Percentiles rank a stretch among this genome's conserved stretches.
These are phyloP conservation scores for Rhododendron kiyosumense DNA, from an alignment of 148 eudicot genomes.

Conservation along the genomic window DNA sequence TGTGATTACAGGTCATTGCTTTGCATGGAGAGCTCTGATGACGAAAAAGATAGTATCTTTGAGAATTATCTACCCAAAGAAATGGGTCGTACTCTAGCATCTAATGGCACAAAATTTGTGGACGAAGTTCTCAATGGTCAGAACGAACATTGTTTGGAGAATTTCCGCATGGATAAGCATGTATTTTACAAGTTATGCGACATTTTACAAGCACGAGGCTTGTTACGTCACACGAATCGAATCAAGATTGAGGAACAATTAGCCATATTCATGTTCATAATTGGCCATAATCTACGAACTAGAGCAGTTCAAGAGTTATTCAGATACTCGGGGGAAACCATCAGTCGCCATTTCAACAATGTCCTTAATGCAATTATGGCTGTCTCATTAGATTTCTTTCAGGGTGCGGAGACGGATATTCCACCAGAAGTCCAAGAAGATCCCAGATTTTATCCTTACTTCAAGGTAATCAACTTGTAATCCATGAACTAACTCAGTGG, in stretches of 20 bases:
- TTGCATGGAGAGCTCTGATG: slow-evolving; percentile 37
- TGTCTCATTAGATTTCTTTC: slow-evolving; percentile 36
- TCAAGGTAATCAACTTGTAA: slow-evolving; percentile 13
- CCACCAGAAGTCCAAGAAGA: slow-evolving; percentile 35
- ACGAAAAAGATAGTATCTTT: slow-evolving; percentile 16
- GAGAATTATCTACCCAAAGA: slow-evolving; percentile 16
- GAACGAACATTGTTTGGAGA: slow-evolving; percentile 31
- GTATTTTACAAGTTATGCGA: slow-evolving; percentile 34
- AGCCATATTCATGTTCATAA: slow-evolving; percentile 40
- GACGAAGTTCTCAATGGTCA: slow-evolving; percentile 37
- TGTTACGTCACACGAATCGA: slow-evolving; percentile 31
- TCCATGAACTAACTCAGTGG: neutral
- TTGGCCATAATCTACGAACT: slow-evolving; percentile 40
- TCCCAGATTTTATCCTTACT: slow-evolving; percentile 24
- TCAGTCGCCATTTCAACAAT: slow-evolving; percentile 47
- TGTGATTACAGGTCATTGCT: slow-evolving; percentile 10
- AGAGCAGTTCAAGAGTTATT: slow-evolving; percentile 39
- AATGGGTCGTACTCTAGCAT: neutral
- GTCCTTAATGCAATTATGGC: slow-evolving; percentile 36
- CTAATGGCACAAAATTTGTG: slow-evolving; percentile 29
- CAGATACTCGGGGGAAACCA: slow-evolving; percentile 44
- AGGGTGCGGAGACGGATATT: slow-evolving; percentile 22
- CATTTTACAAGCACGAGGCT: slow-evolving; percentile 27
- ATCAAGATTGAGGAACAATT: slow-evolving; percentile 42
- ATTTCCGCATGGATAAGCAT: slow-evolving; percentile 43